Base-by-base conservation (phyloP, 192 early-diverging fungal species). In the Funneliformis geosporum region DNA sequence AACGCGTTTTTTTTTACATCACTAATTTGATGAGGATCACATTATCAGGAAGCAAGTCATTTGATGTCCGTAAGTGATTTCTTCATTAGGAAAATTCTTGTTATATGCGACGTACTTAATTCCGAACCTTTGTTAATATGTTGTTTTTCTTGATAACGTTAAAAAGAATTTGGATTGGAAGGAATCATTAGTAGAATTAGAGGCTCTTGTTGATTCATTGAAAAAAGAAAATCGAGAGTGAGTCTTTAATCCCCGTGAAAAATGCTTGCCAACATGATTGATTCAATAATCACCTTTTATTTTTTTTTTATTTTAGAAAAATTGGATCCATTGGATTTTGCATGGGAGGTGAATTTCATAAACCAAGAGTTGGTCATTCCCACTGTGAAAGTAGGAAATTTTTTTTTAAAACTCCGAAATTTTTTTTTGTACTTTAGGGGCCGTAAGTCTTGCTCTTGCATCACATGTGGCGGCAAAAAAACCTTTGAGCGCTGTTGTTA, bases 261-360 rank as follows among this genome's bases (percentile, higher is more conserved):
- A 18, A 55, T 55, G 50, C 18, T 55, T 21, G 16, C 18, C 50
- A 21, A 55, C 0, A 55, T 6, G 21, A 18, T 55, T 33, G 33
- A 33, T 6, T 55, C 21, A 55, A 55, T 55, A 55, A 55, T 18
- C 50, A 55, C 50, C 16, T 55, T 1, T n/a, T n/a, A n/a, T n/a
- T n/a, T n/a, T n/a, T 55, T 21, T 55, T 55, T 44, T 61, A 1
- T n/a, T 50, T 8, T 76, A 73, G 86, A 25, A 82, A 86, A 66
- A 82, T 88, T 43, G 87, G 82, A 1, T 71, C 83, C 10, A 71
- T 87, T 25, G 87, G 87, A 27, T 88, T 88, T 79, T 88, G 86
- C 74, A 88, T 88, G 85, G 87, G 87, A 59, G 87, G 87, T 76
- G 85, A 82, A 14, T 14, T 55, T 55, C 18, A 55, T 55, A 21